These are phyloP conservation scores for Karstenula rhodostoma DNA, from an alignment of 2,329 filamentous ascomycete genomes.

Conservation along the genomic window DNA sequence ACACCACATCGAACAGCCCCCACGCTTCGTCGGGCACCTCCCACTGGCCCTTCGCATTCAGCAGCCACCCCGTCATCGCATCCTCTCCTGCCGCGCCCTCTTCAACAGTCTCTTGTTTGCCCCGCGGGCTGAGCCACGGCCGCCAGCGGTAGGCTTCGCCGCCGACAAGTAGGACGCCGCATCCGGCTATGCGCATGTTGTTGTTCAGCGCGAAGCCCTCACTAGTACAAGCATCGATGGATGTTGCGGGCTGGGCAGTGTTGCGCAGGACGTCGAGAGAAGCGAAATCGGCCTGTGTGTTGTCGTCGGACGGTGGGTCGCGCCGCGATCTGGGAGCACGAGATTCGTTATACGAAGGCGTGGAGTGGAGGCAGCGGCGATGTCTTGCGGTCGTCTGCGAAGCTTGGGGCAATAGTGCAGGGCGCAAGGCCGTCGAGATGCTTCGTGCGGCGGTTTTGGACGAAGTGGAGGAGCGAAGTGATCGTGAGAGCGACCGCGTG, in stretches of 20 bases:
- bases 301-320: constrained; percentile 67
- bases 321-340: constrained; percentile 59
- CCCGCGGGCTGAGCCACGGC: constrained; percentile 70
- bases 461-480: not conserved
- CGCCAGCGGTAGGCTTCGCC: constrained; percentile 90
- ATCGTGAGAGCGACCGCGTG: constrained; percentile 3
- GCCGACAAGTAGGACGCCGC: constrained; percentile 79
- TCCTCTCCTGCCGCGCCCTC: constrained; percentile 49
- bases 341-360: constrained; percentile 26
- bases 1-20: constrained; percentile 78
- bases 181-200: constrained; percentile 72
- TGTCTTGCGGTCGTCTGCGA: constrained; percentile 6
- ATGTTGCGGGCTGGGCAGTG: constrained; percentile 78
- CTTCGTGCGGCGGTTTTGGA: not conserved
- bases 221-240: constrained; percentile 80
- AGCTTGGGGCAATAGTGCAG: constrained; percentile 1
- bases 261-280: constrained; percentile 81
- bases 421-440: constrained; percentile 11
- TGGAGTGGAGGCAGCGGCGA: constrained; percentile 33
- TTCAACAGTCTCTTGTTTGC: constrained; percentile 47
- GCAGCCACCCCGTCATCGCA: constrained; percentile 56
- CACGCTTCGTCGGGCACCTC: constrained; percentile 76
- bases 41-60: constrained; percentile 83
- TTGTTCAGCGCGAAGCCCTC: constrained; percentile 90
- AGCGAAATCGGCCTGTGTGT: constrained; percentile 75